Percentiles rank a stretch among this genome's conserved stretches.
Evolutionary conservation across 1,284 basidiomycete species (phyloP).

Genomic region (Lentinula novae-zelandiae): DNA sequence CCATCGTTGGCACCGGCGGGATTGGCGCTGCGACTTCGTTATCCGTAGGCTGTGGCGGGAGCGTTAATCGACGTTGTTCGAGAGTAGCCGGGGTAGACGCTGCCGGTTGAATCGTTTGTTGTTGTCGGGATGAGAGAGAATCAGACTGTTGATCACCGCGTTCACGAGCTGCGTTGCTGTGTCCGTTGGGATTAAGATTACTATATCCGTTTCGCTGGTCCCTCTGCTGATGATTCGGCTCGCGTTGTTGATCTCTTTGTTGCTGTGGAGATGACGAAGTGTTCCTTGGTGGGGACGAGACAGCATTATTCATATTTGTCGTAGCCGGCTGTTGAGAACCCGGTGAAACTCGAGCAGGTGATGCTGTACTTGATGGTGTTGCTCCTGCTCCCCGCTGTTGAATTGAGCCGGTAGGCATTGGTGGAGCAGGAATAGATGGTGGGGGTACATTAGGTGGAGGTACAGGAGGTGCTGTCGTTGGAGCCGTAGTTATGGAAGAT

Average conservation of each 20-base stretch:
- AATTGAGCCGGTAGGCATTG: too few species aligned
- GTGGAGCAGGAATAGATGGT: background rate
- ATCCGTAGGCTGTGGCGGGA: constrained; percentile 10
- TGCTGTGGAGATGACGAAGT: too few species aligned
- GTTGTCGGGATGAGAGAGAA: too few species aligned
- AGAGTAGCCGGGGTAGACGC: background rate
- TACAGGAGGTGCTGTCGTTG: background rate
- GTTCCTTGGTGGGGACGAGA: background rate
- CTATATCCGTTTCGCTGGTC: too few species aligned
- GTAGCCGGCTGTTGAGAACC: background rate
- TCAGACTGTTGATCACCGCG: too few species aligned
- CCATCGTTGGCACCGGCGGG: constrained; percentile 35
- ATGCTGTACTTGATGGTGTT: background rate
- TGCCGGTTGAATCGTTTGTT: background rate
- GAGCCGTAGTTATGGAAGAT: background rate
- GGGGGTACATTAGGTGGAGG: background rate
- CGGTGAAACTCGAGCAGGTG: background rate
- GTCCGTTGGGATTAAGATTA: background rate
- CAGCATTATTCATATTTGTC: background rate
- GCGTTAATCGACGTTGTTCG: background rate
- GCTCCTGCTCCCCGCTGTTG: background rate
- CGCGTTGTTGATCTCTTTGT: too few species aligned
- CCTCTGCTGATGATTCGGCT: too few species aligned
- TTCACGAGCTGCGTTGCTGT: background rate
- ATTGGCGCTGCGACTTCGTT: constrained; percentile 6